These are phyloP conservation scores for Eucalyptus marginata DNA, from an alignment of 345 rosid genomes.

Conservation along the genomic window DNA sequence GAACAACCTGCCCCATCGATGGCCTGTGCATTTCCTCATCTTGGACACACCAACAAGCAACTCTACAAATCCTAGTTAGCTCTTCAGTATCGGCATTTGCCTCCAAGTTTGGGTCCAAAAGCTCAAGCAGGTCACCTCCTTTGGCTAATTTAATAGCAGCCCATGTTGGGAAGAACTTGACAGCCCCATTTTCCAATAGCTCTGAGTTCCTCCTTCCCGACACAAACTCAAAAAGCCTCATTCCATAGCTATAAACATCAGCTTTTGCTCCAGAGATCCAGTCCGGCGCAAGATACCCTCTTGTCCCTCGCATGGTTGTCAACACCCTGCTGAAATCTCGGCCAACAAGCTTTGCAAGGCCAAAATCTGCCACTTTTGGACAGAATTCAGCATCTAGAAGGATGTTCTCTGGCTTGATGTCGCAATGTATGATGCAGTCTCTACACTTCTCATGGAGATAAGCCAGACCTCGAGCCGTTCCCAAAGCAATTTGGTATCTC, in stretches of 20 bases:
- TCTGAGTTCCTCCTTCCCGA: constrained; percentile 68
- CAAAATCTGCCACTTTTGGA: too few species aligned
- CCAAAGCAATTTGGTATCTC: constrained; percentile 53
- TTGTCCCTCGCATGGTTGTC: constrained; percentile 76
- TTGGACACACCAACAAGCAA: not conserved
- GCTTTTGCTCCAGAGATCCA: too few species aligned
- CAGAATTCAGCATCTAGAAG: too few species aligned
- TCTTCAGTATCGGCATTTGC: constrained; percentile 33
- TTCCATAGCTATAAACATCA: constrained; percentile 74
- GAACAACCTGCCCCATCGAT: too few species aligned
- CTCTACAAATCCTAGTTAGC: constrained; percentile 41
- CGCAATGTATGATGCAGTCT: constrained; percentile 51
- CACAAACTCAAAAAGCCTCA: constrained; percentile 70
- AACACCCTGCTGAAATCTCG: constrained; percentile 75
- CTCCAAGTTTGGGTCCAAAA: constrained; percentile 33
- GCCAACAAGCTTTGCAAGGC: constrained; percentile 10
- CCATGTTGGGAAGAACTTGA: constrained; percentile 44
- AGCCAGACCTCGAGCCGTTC: constrained; percentile 66
- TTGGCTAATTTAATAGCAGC: constrained; percentile 30
- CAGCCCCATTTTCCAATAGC: constrained; percentile 26
- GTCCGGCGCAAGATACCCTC: not conserved
- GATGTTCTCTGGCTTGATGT: too few species aligned
- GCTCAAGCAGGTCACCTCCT: constrained; percentile 29
- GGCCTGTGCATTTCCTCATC: too few species aligned
- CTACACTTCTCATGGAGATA: constrained; percentile 9